A percentile compares a stretch with the other conserved stretches of the same genome.
These are phyloP conservation scores for Cordyceps fumosorosea DNA, from an alignment of 2,329 filamentous ascomycete genomes.

Conservation along the genomic window DNA sequence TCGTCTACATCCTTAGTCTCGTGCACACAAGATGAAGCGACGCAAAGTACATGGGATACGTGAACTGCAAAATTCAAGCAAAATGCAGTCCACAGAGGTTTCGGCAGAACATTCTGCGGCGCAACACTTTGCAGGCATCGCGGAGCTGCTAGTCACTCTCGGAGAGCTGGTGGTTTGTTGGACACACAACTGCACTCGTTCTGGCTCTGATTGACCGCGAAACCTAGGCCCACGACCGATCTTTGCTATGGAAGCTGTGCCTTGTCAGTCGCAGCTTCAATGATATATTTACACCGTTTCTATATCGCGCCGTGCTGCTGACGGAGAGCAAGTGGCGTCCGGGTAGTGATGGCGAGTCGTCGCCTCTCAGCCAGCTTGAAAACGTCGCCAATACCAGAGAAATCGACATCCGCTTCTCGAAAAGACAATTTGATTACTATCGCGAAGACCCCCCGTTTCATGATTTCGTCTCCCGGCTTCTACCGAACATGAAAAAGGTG, in stretches of 20 bases:
- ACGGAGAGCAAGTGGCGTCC: neutral
- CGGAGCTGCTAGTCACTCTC: neutral
- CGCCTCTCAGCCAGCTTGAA: neutral
- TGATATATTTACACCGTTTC: neutral
- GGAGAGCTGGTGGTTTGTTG: neutral
- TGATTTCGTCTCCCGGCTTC: neutral
- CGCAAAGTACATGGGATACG: too few relatives aligned
- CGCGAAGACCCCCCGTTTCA: neutral
- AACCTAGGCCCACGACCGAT: neutral
- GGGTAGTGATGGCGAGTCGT: neutral
- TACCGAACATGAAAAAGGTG: neutral
- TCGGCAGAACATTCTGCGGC: neutral
- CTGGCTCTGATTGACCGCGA: neutral
- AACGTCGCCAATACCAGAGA: neutral
- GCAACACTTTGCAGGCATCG: conserved; percentile 15
- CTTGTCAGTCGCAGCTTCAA: neutral
- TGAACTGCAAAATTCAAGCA: neutral
- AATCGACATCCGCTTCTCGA: neutral
- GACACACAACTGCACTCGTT: neutral
- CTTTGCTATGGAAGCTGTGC: neutral
- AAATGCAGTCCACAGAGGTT: neutral
- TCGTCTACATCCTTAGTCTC: too few relatives aligned
- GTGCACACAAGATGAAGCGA: too few relatives aligned
- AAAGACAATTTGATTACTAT: neutral
- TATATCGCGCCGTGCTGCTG: neutral